Evolutionary conservation across 306 rosid species (phyloP), one percentile per base, ranked within the genome.

Genomic region (Acmispon strigosus): DNA sequence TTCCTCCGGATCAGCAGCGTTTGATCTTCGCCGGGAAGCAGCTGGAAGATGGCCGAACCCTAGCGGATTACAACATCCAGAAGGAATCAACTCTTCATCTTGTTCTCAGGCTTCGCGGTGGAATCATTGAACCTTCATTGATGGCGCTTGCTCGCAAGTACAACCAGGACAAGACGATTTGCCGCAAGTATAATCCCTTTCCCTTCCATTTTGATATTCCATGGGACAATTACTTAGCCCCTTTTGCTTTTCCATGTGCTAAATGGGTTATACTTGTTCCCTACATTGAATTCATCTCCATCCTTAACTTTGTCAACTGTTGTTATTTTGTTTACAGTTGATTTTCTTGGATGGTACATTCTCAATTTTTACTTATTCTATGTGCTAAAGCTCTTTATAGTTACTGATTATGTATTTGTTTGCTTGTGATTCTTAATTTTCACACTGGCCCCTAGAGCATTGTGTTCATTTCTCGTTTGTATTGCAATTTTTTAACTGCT

Each of bases 101-200:
- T 24, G 98, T 89, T 6, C 80, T 92, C 78, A 86, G 96, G 85
- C 95, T 89, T 74, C 81, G 98, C 0, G 96, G 96, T 18, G 92
- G 96, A 0, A 90, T 92, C 65, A 85, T 92, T 0, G 96, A 86
- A 69, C 96, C 92, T 62, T 92, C 96, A 1, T 55, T 92, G 72
- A 92, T 92, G 97, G 97, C 97, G 60, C 72, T 92, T 84, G 94
- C 98, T 65, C 87, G 94, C 62, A 92, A 92, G 37, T 92, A 89
- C 81, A 92, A 92, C 19, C 96, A 89, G 41, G 98, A 92, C 29
- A 89, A 92, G 72, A 89, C 39, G 72, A 92, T 92, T 44, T 89
- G 97, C 87, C 86, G 96, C 80, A 89, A 89, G 96, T 89, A 85
- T 12, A 54, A 0, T n/a, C 17, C 6, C 2, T 5, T 6, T 39